Conservation (phyloP, 23 red algal species). For the Cyanidioschyzon merolae region DNA sequence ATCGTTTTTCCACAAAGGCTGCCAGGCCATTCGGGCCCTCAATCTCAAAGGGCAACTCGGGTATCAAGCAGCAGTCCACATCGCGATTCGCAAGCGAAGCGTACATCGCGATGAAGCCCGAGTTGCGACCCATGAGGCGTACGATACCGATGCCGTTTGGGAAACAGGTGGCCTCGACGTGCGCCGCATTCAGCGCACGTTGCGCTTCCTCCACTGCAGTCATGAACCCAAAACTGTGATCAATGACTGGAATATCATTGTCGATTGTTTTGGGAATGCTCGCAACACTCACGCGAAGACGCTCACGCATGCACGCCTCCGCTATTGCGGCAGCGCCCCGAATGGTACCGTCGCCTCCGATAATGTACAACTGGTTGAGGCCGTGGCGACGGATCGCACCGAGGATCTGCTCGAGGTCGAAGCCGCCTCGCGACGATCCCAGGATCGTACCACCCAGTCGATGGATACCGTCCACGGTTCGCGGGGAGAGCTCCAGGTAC, state of each 20-base stretch:
- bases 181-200: conserved; percentile 70
- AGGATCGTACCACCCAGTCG: conserved; percentile 82
- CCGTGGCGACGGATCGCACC: conserved; percentile 51
- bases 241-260: conserved; percentile 92
- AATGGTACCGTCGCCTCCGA: conserved; percentile 92
- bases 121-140: conserved; percentile 87
- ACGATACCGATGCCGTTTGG: conserved; percentile 92
- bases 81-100: conserved; percentile 73
- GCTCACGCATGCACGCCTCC: conserved; percentile 36
- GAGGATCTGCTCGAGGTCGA: conserved; percentile 62
- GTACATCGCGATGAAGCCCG: conserved; percentile 88
- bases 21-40: conserved; percentile 69
- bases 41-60: conserved; percentile 83
- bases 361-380: conserved; percentile 81
- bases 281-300: conserved; percentile 43
- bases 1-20: conserved; percentile 57
- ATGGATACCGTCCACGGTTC: conserved; percentile 60
- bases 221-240: conserved; percentile 91
- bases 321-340: conserved; percentile 60
- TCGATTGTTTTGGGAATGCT: conserved; percentile 95
- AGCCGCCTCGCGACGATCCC: conserved; percentile 73
- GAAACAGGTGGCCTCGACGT: conserved; percentile 80
- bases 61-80: conserved; percentile 92
- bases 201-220: conserved; percentile 93
- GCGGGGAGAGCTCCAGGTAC: conserved; percentile 34